These are phyloP conservation scores for Trichoderma parareesei DNA, from an alignment of 495 filamentous ascomycete genomes.

Conservation along the genomic window DNA sequence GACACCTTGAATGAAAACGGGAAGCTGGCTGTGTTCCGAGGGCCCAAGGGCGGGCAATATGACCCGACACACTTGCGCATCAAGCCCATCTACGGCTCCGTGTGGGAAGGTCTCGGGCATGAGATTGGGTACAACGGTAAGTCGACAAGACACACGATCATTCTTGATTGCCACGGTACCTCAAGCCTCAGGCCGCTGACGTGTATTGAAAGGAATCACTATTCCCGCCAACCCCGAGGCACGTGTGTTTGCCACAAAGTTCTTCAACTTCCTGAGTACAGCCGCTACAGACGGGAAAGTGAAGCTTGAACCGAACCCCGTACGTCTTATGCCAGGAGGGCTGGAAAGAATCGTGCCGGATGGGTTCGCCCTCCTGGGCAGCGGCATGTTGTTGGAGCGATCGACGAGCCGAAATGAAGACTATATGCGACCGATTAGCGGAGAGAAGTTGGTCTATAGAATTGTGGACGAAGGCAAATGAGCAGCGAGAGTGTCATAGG, in stretches of 20 bases:
- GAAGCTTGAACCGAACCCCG: constrained; percentile 22
- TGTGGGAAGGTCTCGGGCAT: constrained; percentile 35
- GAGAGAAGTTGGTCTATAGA: constrained; percentile 15
- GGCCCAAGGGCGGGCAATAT: constrained; percentile 24
- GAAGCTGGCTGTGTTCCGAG: constrained; percentile 26
- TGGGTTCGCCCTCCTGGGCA: constrained; percentile 28
- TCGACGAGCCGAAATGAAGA: constrained; percentile 15
- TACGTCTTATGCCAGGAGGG: constrained; percentile 33
- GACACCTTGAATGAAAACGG: constrained; percentile 14
- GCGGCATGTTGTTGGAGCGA: constrained; percentile 20
- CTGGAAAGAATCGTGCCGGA: constrained; percentile 29
- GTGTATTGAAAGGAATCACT: background rate
- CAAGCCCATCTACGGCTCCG: constrained; percentile 31
- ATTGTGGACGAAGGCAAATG: background rate
- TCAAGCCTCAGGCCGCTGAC: background rate
- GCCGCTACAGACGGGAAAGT: constrained; percentile 16
- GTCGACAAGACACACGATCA: constrained; percentile 2
- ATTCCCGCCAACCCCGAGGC: constrained; percentile 16
- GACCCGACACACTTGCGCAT: constrained; percentile 18
- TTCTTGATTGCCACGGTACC: background rate
- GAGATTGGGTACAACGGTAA: constrained; percentile 25
- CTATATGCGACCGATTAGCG: constrained; percentile 28
- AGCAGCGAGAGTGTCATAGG: background rate
- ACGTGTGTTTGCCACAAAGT: constrained; percentile 26
- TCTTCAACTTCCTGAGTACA: constrained; percentile 21